Base-by-base conservation (phyloP, 1,284 basidiomycete genomes). In the Chiua sp. region DNA sequence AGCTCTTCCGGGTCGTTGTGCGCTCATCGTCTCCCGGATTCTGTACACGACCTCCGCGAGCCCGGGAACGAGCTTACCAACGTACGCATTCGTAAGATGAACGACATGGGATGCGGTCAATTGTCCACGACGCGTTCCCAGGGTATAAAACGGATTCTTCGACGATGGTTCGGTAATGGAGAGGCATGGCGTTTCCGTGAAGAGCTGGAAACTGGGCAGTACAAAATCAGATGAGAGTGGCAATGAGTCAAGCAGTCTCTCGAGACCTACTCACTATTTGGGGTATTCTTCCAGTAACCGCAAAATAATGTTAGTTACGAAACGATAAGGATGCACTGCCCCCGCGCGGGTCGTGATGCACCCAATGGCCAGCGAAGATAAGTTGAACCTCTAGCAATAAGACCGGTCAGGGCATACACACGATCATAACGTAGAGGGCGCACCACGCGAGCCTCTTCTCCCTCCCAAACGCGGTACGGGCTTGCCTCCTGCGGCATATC, bases 61-160 rank as follows among this genome's bases (percentile, higher is more conserved):
- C 0, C 81, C 78, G 1, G 88, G 85, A 32, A 92, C 75, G 23
- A 94, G 86, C 66, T 89, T 84, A 0, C 88, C 85, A 7, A 80
- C 78, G 80, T 92, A 93, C 39, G 81, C 91, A 71, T 94, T 94
- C 3, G 91, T 93, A 1, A 91, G 90, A 70, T 94, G 92, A 3
- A 94, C 77, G 52, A 94, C 77, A 65, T 91, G 89, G 5, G 73
- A 75, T 0, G 90, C 74, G 6, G 69, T 73, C 51, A 92, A 75
- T 16, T 66, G 63, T 3, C 91, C 90, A 48, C 78, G 81, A 2
- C 83, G 78, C 1, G 91, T 92, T 3, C 65, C 69, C 33, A 87
- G 69, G 4, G 68, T 72, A 68, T 87, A 87, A 22, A 72, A 59
- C 1, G 65, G 57, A 54, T 60, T 52, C 47, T 61, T 57, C 35